Base-by-base conservation (phyloP, 1,284 basidiomycete species). In the Moesziomyces sp. region DNA sequence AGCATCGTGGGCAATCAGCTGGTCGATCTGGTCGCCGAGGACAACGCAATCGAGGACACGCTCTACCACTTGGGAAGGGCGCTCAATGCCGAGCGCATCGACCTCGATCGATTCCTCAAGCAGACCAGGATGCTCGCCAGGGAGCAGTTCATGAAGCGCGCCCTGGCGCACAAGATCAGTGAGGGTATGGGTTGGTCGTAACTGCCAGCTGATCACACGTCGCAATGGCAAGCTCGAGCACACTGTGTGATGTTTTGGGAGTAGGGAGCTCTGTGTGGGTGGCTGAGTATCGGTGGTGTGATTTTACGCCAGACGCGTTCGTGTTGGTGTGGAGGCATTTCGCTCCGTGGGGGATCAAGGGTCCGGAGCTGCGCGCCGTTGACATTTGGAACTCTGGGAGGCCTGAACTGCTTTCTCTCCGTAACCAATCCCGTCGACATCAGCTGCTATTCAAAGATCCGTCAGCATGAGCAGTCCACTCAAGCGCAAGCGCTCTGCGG, bases 1-100 rank as follows among this genome's bases (percentile, higher is more conserved):
- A 80, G 72, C 44, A 74, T 84, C n/a, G 80, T 76, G 1, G 81
- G 79, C 6, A 78, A 79, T 40, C 82, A 84, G 69, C 87, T 99
- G 24, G 90, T 98, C 74, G 93, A 97, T 83, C 88, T 99, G 23
- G 91, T 97, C 8, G 94, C 97, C n/a, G 97, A 99, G 84, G 97
- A 99, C 85, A 94, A 95, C 78, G 94, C 96, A 0, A 93, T 99
- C 78, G 94, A 97, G 85, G 97, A 99, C 85, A 96, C 96, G 26
- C 91, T 98, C 65, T 99, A 98, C 86, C 95, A 99, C 84, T 88
- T 99, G 53, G 93, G 95, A 60, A 89, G 95, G 60, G 96, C 94
- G 3, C 87, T 99, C 71, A 96, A 96, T 81, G 88, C 92, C 46
- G 95, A 96, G 10, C 74, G 73, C 33, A 66, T 83, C 38, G 71